Evolutionary conservation across 805 yeast species (phyloP), one percentile per base, ranked within the genome.

Genomic region (Scheffersomyces coipomensis): DNA sequence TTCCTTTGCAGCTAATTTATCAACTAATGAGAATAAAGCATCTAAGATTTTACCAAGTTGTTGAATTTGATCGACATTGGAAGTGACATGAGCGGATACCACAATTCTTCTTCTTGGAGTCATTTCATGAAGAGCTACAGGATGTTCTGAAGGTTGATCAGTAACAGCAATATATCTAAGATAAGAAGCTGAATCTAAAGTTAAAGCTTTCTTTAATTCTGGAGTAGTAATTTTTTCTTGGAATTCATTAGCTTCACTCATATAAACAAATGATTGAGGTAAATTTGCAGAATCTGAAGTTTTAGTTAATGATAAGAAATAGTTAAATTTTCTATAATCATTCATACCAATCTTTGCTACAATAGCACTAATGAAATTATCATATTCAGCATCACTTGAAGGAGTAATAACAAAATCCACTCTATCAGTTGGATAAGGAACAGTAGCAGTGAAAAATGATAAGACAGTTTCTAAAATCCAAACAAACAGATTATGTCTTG

Each of bases 201-300:
- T 71, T 45, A 66, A 58, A n/a, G 60, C 49, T 10, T 43, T 43
- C 29, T 51, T 51, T 38, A 70, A 60, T 44, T 75, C 76, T 19
- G 68, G 66, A 37, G 80, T 73, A 48, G 75, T 72, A 37, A 86
- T 66, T 42, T 78, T 67, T 4, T 80, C 88, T 48, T 83, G 88
- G 67, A 87, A 73, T 60, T 91, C 98, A 45, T 81, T 74, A 41
- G 79, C 79, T 71, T 93, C 99, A 51, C 85, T 73, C 98, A 93
- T 90, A 66, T 79, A 88, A 19, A 88, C 96, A 56, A 75, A 86
- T 47, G 85, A 79, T 33, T 66, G 52, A 25, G 97, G 96, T 51
- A 91, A 70, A 48, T 76, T 73, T 19, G 74, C 59, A 19, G 85
- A 79, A 58, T 88, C 95, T 30, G 83, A 52, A 30, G 96, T 87